Conservation (phyloP, 164 flowering plant species). For the Annona squamosa region DNA sequence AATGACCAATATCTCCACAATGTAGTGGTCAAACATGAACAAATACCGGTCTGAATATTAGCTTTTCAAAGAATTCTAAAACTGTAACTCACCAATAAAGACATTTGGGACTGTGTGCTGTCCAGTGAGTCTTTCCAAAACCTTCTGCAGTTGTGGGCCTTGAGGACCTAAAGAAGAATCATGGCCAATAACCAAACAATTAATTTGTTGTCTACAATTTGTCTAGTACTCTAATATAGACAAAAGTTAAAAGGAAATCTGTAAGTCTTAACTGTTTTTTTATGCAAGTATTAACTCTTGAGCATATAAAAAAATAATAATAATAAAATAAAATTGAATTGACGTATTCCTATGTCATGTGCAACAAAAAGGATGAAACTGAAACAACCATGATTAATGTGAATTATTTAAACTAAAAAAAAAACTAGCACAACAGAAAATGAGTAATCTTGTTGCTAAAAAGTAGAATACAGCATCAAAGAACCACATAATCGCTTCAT, state of each 20-base stretch:
- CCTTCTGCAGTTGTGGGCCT: constrained; percentile 87
- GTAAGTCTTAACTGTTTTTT: background rate
- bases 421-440: background rate
- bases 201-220: background rate
- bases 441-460: background rate
- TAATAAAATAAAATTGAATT: background rate
- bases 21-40: background rate
- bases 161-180: constrained; percentile 60
- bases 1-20: background rate
- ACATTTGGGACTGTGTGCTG: constrained; percentile 96
- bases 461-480: too few species aligned
- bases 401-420: background rate
- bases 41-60: background rate
- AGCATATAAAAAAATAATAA: background rate
- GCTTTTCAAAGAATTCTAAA: background rate
- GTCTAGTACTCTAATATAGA: background rate
- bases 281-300: background rate
- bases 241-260: background rate
- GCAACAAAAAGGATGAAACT: background rate
- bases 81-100: constrained; percentile 57
- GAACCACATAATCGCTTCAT: too few species aligned
- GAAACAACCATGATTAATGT: background rate
- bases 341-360: background rate
- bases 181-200: background rate
- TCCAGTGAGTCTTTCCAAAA: constrained; percentile 87